Percentiles rank a stretch among this genome's conserved stretches.
These are phyloP conservation scores for Carnegiea gigantea DNA, from an alignment of 179 eudicot species.

Conservation along the genomic window DNA sequence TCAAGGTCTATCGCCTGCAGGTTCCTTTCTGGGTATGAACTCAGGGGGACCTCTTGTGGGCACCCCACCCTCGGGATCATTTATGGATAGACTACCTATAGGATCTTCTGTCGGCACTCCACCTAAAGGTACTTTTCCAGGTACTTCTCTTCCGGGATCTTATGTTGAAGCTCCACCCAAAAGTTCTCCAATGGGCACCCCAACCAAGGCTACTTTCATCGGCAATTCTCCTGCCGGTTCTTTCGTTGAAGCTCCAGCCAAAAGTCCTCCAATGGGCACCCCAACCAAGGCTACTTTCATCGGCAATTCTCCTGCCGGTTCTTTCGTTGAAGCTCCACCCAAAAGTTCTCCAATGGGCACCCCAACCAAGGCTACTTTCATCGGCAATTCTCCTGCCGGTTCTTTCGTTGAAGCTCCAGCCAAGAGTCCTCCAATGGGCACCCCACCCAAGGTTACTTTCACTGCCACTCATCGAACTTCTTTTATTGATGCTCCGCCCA, in stretches of 20 bases:
- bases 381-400: not conserved
- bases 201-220: not conserved
- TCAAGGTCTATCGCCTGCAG: slow-evolving; percentile 3
- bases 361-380: not conserved
- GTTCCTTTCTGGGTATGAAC: slow-evolving; percentile 13
- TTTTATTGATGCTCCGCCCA: not conserved
- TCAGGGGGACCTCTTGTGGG: slow-evolving; percentile 2
- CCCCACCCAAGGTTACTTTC: slow-evolving; percentile 22
- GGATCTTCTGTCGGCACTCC: slow-evolving; percentile 17
- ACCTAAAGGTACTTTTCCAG: not conserved
- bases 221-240: not conserved
- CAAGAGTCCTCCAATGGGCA: not conserved
- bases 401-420: not conserved
- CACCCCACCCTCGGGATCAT: slow-evolving; percentile 5
- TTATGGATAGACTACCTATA: slow-evolving; percentile 7
- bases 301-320: not conserved
- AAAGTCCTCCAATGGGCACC: not conserved
- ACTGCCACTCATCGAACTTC: not conserved
- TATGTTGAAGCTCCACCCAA: not conserved
- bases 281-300: not conserved
- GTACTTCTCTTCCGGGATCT: not conserved
- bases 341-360: not conserved
- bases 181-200: not conserved
- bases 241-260: not conserved
- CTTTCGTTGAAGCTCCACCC: not conserved